Base-by-base conservation (phyloP, 805 yeast species). In the Candida sithepensis region DNA sequence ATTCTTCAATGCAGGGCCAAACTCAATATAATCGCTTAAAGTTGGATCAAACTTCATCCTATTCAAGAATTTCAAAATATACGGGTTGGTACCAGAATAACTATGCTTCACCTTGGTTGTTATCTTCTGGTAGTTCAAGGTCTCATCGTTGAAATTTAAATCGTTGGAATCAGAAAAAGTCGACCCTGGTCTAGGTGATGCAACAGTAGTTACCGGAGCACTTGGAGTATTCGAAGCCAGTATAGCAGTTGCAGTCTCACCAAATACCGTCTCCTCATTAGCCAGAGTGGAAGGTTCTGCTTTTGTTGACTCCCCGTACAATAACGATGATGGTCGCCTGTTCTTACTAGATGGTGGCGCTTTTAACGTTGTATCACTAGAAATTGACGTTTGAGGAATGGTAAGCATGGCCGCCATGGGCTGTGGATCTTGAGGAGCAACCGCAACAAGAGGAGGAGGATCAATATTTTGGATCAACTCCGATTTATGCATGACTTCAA, bases 81-180 rank as follows among this genome's bases (percentile, higher is more conserved):
- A 81, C 1, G 83, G 82, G 57, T 85, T 84, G 22, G 70, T 66
- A 0, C 96, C 96, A 2, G 70, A 73, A 60, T 88, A 89, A 56
- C 84, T 84, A 56, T 79, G 82, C 36, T 55, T 56, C 14, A 66
- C 56, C 8, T 46, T 55, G 5, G 68, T 63, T 3, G 57, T 51
- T 6, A 66, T 43, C 19, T 45, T 56, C 42, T 64, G 62, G 23
- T 43, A 48, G 22, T 56, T 52, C 23, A 54, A 10, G 4, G 63
- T 56, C 30, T 65, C 68, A 32, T 64, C 64, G 44, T 51, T 47
- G 41, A 58, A 52, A 43, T 55, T 53, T 36, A 56, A 48, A 36
- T 48, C 57, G 28, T 56, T 54, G 26, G 51, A 28, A 33, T 56
- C 56, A 4, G 63, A 55, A 47, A 50, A 53, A n/a, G 50, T 21